A percentile compares a stretch with the other conserved stretches of the same genome.
These are phyloP conservation scores for Colletotrichum agaves DNA, from an alignment of 2,329 filamentous ascomycete genomes.

Conservation along the genomic window DNA sequence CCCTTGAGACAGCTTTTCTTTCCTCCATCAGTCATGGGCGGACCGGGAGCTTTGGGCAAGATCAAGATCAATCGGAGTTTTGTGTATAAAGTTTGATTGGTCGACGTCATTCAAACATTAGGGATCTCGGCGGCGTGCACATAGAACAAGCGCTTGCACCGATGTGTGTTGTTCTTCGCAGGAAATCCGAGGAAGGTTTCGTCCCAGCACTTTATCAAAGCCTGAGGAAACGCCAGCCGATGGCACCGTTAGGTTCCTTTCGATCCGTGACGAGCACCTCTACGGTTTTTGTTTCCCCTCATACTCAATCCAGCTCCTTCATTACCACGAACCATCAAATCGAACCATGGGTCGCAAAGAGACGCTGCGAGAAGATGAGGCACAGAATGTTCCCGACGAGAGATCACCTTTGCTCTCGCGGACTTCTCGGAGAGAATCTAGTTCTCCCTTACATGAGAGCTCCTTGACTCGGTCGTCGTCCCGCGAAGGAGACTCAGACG, in stretches of 20 bases:
- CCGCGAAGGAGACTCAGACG: constrained; percentile 29
- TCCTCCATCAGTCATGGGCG: not conserved
- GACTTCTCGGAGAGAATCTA: constrained; percentile 20
- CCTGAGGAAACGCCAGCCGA: constrained; percentile 1
- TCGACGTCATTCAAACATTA: not conserved
- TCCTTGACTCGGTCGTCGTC: constrained; percentile 31
- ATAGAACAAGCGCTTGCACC: not conserved
- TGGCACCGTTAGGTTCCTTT: constrained; percentile 24
- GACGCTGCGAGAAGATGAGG: not conserved
- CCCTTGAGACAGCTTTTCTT: constrained; percentile 17
- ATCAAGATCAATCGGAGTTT: not conserved
- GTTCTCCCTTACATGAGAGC: constrained; percentile 34
- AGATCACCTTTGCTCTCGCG: constrained; percentile 23
- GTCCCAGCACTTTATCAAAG: constrained; percentile 3
- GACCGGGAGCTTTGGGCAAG: not conserved
- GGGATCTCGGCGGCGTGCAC: constrained; percentile 8
- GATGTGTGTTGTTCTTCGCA: not conserved
- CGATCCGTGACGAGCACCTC: not conserved
- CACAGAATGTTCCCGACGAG: constrained; percentile 6
- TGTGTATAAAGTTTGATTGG: constrained; percentile 22
- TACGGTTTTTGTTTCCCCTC: not conserved
- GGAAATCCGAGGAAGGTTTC: constrained; percentile 8
- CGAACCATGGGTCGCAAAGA: constrained; percentile 19
- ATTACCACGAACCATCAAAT: not conserved
- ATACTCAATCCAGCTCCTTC: not conserved